A percentile compares a stretch with the other conserved stretches of the same genome.
These are phyloP conservation scores for Arbutus unedo DNA, from an alignment of 148 eudicot species.

Conservation along the genomic window DNA sequence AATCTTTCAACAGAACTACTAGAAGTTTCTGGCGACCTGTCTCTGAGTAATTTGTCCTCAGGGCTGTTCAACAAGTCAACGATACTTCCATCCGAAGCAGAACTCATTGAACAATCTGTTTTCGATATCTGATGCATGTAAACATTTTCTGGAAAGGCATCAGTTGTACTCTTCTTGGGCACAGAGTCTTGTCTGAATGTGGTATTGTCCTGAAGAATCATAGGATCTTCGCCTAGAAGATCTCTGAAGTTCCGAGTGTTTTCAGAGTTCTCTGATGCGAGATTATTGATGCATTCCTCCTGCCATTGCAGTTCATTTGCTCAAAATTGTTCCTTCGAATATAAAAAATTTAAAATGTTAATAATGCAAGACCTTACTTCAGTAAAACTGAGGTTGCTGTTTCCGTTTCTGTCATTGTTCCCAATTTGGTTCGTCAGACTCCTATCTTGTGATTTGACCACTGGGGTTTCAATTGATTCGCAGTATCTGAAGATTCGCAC, in stretches of 20 bases:
- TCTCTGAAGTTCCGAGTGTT: conserved; percentile 1
- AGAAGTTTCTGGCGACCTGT: conserved; percentile 36
- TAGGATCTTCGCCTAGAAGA: conserved; percentile 26
- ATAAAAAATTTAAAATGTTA: conserved; percentile 1
- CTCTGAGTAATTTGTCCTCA: conserved; percentile 30
- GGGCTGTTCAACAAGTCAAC: conserved; percentile 27
- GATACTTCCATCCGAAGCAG: conserved; percentile 46
- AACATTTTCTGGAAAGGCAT: conserved; percentile 7
- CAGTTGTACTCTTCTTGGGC: conserved; percentile 24
- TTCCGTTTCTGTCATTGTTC: conserved; percentile 30
- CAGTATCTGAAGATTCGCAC: background rate
- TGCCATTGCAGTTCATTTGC: conserved; percentile 2
- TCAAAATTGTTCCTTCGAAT: conserved; percentile 18
- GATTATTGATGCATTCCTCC: conserved; percentile 20
- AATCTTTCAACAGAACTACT: conserved; percentile 39
- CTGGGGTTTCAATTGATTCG: background rate
- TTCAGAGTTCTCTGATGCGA: background rate
- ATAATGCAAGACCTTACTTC: conserved; percentile 26
- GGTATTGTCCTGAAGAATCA: conserved; percentile 18
- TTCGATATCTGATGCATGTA: conserved; percentile 24
- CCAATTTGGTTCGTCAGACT: conserved; percentile 39
- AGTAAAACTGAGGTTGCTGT: conserved; percentile 23
- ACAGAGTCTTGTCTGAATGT: conserved; percentile 17
- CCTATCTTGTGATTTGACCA: background rate
- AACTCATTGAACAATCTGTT: conserved; percentile 44